Percentiles rank a stretch among this genome's conserved stretches.
These are phyloP conservation scores for Lepidium aucheri DNA, from an alignment of 345 rosid species.

Conservation along the genomic window DNA sequence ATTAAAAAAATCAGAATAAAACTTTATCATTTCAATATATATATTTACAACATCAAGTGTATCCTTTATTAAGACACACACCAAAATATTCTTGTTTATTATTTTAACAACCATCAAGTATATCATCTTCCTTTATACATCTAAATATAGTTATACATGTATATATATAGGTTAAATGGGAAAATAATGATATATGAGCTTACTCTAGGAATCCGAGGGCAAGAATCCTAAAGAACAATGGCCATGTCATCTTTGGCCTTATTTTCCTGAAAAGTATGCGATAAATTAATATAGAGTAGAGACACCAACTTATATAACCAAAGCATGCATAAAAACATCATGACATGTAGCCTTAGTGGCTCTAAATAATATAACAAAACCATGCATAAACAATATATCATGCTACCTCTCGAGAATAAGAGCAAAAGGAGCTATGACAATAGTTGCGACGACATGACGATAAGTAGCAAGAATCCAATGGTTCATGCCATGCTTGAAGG, in stretches of 20 bases:
- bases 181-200: constrained; percentile 5
- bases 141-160: neutral
- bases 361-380: neutral
- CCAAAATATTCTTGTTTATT: too few relatives aligned
- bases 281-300: neutral
- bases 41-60: too few relatives aligned
- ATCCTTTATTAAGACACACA: too few relatives aligned
- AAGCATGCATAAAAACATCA: neutral
- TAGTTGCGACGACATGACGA: constrained; percentile 73
- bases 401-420: constrained; percentile 70
- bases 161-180: neutral
- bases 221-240: constrained; percentile 62
- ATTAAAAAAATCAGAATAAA: too few relatives aligned
- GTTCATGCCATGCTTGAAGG: constrained; percentile 72
- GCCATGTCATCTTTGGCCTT: constrained; percentile 85
- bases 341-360: neutral
- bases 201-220: constrained; percentile 86
- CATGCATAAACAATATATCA: neutral
- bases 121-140: too few relatives aligned
- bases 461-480: constrained; percentile 66
- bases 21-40: too few relatives aligned
- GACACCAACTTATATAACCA: neutral
- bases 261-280: constrained; percentile 45
- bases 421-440: constrained; percentile 78
- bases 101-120: too few relatives aligned